Evolutionary conservation across 805 yeast genomes (phyloP), one percentile per base, ranked within the genome.

Genomic region (Yarrowia osloensis): DNA sequence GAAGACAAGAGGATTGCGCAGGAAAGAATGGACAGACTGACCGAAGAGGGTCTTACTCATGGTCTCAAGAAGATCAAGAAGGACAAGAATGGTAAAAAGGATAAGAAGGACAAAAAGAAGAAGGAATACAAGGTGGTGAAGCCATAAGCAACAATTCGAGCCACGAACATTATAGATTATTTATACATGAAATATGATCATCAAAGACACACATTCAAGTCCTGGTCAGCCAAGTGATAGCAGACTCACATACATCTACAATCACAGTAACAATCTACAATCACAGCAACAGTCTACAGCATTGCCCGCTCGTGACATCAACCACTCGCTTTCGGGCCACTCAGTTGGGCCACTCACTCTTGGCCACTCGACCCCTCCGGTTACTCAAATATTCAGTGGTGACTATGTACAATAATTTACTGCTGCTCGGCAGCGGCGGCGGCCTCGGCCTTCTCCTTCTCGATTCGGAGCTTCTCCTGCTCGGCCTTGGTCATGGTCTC

Each of bases 11-110:
- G 65, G 19, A 28, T 46, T 15, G 37, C 70, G 42, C 68, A 73
- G 52, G 61, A 35, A 11, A 61, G 76, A 9, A 59, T 73, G 62
- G 65, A 52, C 8, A 26, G 19, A 28, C 54, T 74, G 44, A 21
- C 31, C 4, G 47, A 44, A 12, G 29, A 59, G 33, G 71, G 72
- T 1, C 66, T 73, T 15, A 8, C 71, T 1, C 75, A 73, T 47
- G 62, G 69, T 15, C 49, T 70, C 26, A 70, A 66, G 40, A 46
- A 35, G 35, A 17, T n/a, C 17, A 40, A 37, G 24, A 71, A 70
- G 57, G 40, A 46, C 17, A 57, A 44, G 65, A 50, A 68, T 31
- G 65, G 67, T 17, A 35, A 52, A 22, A 65, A 69, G 50, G 40
- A 35, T 0, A 47, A 50, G 21, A 39, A 47, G 37, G 57, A 44